These are phyloP conservation scores for Komagataella pastoris DNA, from an alignment of 805 yeast species.

Conservation along the genomic window DNA sequence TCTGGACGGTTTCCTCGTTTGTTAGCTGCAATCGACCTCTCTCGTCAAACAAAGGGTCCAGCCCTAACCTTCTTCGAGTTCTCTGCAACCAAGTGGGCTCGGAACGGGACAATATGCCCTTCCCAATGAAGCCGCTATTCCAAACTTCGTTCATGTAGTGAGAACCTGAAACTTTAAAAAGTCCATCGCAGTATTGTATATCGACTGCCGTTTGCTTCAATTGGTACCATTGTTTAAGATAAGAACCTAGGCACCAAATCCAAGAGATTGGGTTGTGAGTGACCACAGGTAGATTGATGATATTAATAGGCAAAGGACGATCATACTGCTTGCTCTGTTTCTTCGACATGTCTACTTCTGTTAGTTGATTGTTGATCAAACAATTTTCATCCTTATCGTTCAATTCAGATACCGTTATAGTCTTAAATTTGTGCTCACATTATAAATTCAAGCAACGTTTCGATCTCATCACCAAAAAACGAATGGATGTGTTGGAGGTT, in stretches of 20 bases:
- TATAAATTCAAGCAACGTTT: slow-evolving; percentile 10
- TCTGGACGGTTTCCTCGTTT: slow-evolving; percentile 67
- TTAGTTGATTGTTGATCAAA: background rate
- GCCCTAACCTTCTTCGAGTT: slow-evolving; percentile 39
- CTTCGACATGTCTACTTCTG: slow-evolving; percentile 1
- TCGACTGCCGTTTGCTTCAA: background rate
- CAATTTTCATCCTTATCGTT: background rate
- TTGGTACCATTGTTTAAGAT: slow-evolving; percentile 6
- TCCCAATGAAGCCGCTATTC: slow-evolving; percentile 87
- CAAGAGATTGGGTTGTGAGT: slow-evolving; percentile 35
- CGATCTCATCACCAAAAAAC: background rate
- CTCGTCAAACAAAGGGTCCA: slow-evolving; percentile 12
- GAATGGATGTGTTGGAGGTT: background rate
- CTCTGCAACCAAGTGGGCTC: slow-evolving; percentile 88
- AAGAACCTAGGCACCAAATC: slow-evolving; percentile 18
- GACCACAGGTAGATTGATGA: slow-evolving; percentile 21
- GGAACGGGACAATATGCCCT: slow-evolving; percentile 77
- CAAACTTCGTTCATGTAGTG: slow-evolving; percentile 48
- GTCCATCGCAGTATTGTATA: slow-evolving; percentile 9
- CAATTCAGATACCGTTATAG: slow-evolving; percentile 25
- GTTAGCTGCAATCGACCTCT: slow-evolving; percentile 17
- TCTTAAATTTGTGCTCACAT: slow-evolving; percentile 16
- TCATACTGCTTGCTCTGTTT: slow-evolving; percentile 4
- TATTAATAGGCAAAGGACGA: slow-evolving; percentile 26
- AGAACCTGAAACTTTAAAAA: slow-evolving; percentile 27